A percentile compares a stretch with the other conserved stretches of the same genome.
Evolutionary conservation across 139 green algal species (phyloP).

Genomic region (Asterochloris erici): DNA sequence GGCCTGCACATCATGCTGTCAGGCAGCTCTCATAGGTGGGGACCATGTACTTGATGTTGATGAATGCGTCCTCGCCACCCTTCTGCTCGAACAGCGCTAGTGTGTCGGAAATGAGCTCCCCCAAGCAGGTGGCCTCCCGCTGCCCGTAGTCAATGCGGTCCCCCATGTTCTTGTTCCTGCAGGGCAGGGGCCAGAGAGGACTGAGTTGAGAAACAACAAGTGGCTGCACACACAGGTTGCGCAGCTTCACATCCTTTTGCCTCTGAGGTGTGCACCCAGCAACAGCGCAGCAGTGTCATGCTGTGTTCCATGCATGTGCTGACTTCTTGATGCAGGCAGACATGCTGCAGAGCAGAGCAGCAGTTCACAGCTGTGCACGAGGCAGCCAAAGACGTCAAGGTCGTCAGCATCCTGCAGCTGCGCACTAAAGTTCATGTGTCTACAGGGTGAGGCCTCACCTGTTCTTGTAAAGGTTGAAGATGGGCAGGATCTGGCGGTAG

Average conservation of each 20-base stretch:
- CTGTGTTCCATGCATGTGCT: too few species aligned
- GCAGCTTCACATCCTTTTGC: neutral
- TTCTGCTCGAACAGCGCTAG: slow-evolving; percentile 74
- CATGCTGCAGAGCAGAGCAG: too few species aligned
- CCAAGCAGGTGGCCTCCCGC: slow-evolving; percentile 66
- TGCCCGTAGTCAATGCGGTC: slow-evolving; percentile 84
- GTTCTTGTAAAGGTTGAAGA: slow-evolving; percentile 84
- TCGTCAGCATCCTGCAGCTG: too few species aligned
- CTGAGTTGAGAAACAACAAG: slow-evolving; percentile 56
- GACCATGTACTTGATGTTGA: slow-evolving; percentile 92
- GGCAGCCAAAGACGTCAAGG: too few species aligned
- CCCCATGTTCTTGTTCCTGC: slow-evolving; percentile 72
- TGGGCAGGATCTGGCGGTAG: slow-evolving; percentile 83
- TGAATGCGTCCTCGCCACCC: slow-evolving; percentile 84
- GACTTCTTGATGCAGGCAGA: too few species aligned
- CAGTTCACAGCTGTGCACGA: too few species aligned
- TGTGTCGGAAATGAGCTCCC: slow-evolving; percentile 73
- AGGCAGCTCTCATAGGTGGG: slow-evolving; percentile 28
- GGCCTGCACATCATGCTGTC: neutral
- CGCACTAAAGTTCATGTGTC: too few species aligned
- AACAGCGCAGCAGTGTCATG: too few species aligned
- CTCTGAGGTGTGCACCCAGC: slow-evolving; percentile 12
- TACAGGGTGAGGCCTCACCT: neutral
- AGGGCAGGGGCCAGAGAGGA: too few species aligned
- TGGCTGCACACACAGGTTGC: slow-evolving; percentile 33